phyloP scores from a whole-genome alignment of 495 filamentous ascomycete species.

The Aspergillus ostianus region DNA sequence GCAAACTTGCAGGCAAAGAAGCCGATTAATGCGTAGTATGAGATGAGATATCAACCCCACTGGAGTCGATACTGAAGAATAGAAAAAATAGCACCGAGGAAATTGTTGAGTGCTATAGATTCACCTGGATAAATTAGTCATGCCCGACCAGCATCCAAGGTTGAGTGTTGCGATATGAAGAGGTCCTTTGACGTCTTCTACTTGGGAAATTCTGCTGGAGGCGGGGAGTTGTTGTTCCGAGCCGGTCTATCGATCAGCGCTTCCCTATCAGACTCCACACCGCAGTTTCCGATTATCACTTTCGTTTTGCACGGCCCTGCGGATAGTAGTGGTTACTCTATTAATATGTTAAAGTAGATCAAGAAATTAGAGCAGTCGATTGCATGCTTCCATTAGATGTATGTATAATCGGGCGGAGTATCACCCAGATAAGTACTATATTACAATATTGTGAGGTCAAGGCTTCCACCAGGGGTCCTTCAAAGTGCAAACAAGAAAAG shows the following conservation, averaged over 20 bases:
- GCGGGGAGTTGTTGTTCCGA: conserved; percentile 34
- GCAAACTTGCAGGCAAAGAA: not conserved
- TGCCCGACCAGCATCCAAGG: not conserved
- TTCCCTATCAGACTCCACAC: not conserved
- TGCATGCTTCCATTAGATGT: conserved; percentile 17
- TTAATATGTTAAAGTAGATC: not conserved
- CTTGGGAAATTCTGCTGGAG: conserved; percentile 38
- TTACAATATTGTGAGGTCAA: conserved; percentile 36
- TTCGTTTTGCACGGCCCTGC: no score
- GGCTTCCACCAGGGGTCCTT: conserved; percentile 26
- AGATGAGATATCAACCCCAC: not conserved
- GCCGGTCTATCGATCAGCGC: not conserved
- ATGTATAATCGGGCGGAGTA: conserved; percentile 25
- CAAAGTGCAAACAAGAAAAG: conserved; percentile 22
- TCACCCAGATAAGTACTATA: conserved; percentile 32
- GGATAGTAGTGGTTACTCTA: not conserved
- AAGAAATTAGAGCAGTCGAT: conserved; percentile 2
- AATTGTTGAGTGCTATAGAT: not conserved
- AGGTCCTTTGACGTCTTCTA: conserved; percentile 1
- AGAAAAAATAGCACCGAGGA: not conserved
- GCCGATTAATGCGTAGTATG: no score
- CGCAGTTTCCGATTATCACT: no score
- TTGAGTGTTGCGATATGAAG: not conserved
- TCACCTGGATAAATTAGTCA: not conserved
- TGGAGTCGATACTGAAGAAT: not conserved